phyloP scores from a whole-genome alignment of 441 rosid species.

The Populus hybrid region DNA sequence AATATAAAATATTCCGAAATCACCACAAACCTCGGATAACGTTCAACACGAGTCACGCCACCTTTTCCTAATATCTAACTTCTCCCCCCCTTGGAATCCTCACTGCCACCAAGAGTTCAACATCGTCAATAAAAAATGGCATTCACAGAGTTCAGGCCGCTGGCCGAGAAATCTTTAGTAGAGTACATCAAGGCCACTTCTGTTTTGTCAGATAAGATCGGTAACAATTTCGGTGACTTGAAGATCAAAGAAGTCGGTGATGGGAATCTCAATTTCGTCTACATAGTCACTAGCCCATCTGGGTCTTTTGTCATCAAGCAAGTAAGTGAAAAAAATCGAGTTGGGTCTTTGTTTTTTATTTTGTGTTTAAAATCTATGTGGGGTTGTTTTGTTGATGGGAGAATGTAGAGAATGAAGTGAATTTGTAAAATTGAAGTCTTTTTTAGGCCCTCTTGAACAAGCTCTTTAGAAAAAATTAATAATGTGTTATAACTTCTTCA shows the following conservation, averaged over 20 bases:
- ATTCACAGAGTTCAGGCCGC: conserved; percentile 55
- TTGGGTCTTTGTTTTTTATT: neutral
- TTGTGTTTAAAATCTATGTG: neutral
- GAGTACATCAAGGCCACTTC: conserved; percentile 74
- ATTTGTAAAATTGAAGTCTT: too few relatives aligned
- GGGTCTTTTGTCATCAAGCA: conserved; percentile 87
- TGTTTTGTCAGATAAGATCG: conserved; percentile 59
- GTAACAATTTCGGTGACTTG: conserved; percentile 50
- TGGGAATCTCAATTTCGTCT: conserved; percentile 88
- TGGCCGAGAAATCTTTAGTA: conserved; percentile 61
- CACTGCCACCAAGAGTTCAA: neutral
- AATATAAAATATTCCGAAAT: too few relatives aligned
- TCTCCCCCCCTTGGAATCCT: neutral
- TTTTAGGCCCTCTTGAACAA: too few relatives aligned
- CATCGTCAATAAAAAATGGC: conserved; percentile 33
- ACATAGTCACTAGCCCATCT: conserved; percentile 51
- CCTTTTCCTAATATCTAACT: too few relatives aligned
- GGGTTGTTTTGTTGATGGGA: neutral
- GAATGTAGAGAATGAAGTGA: neutral
- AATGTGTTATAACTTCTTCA: neutral
- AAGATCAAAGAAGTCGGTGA: conserved; percentile 84
- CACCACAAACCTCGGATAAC: too few relatives aligned
- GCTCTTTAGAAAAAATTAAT: too few relatives aligned
- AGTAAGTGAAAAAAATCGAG: conserved; percentile 28
- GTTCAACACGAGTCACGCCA: neutral